Evolutionary conservation across 345 rosid species (phyloP), one percentile per base, ranked within the genome.

Genomic region (Moringa oleifera): DNA sequence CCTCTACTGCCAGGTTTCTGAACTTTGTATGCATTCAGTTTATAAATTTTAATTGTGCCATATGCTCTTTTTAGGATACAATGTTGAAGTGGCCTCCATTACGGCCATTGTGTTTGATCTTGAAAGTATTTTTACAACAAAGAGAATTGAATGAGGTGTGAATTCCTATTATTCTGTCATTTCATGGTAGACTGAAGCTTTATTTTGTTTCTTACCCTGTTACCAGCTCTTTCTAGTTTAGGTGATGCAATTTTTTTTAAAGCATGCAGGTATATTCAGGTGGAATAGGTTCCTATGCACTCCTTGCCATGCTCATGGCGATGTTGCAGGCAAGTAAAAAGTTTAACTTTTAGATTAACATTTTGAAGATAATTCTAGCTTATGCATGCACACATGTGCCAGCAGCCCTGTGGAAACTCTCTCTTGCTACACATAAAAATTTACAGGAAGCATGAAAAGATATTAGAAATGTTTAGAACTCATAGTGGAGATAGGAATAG

Each of bases 81-180:
- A 69, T 88, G 63, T 74, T 73, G 53, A 89, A 70, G 66, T 83
- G 80, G 85, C 97, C 97, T 61, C 86, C 89, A 41, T 25, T 88
- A 57, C 90, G 85, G 25, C 92, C 97, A 54, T 73, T 93, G 62
- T 90, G 96, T 71, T 76, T 90, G 65, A 90, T 88, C 68, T 68
- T 93, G 78, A 93, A 93, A 87, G 89, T 88, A 6, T 93, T 93
- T 76, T 73, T 93, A 67, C 98, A 93, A 67, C 98, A 93, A 69
- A 90, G 98, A 74, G 97, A 83, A 57, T 84, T 87, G 51, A 93
- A 93, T 66, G 98, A 93, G 96, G 98, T 93, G 54, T 71, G 70
- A 57, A 61, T 59, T 61, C 65, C 19, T 52, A 25, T 45, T 5
- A 33, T 19, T 46, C 56, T 46, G n/a, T 55, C 8, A 9, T 66